Percentiles rank a stretch among this genome's conserved stretches.
Evolutionary conservation across 2,329 filamentous ascomycete genomes (phyloP).

Genomic region (Penicillium hesseltinei): DNA sequence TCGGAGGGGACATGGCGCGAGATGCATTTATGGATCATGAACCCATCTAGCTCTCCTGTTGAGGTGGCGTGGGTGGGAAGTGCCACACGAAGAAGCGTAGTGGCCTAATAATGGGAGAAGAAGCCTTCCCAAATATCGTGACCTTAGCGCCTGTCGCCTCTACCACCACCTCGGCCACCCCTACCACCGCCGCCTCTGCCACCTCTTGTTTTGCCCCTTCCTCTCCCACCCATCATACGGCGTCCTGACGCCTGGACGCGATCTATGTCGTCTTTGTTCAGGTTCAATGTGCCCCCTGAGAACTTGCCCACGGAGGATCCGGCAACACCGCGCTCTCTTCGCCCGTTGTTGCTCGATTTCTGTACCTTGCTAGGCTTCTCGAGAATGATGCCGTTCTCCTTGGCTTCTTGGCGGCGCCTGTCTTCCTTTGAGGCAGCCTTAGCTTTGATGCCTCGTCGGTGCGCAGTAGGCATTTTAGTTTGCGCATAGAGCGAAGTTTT

Average conservation of each 20-base stretch:
- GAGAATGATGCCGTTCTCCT: slow-evolving; percentile 85
- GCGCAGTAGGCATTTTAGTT: slow-evolving; percentile 82
- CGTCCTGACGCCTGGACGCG: slow-evolving; percentile 17
- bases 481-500: slow-evolving; percentile 72
- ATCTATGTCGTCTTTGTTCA: slow-evolving; percentile 73
- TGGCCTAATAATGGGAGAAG: not conserved
- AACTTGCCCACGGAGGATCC: slow-evolving; percentile 78
- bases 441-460: slow-evolving; percentile 77
- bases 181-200: slow-evolving; percentile 12
- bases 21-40: not conserved
- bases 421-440: slow-evolving; percentile 66
- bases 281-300: slow-evolving; percentile 70
- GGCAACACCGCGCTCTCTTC: slow-evolving; percentile 65
- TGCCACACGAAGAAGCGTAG: not conserved
- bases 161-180: slow-evolving; percentile 15
- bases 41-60: not conserved
- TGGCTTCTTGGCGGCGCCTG: slow-evolving; percentile 72
- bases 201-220: slow-evolving; percentile 22
- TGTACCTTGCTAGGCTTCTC: slow-evolving; percentile 55
- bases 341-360: slow-evolving; percentile 33
- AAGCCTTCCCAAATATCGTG: not conserved
- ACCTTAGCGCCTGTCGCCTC: slow-evolving; percentile 15
- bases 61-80: not conserved
- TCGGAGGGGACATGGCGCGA: not conserved
- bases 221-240: slow-evolving; percentile 21